These are phyloP conservation scores for Amniculicola lignicola DNA, from an alignment of 495 filamentous ascomycete genomes.

Conservation along the genomic window DNA sequence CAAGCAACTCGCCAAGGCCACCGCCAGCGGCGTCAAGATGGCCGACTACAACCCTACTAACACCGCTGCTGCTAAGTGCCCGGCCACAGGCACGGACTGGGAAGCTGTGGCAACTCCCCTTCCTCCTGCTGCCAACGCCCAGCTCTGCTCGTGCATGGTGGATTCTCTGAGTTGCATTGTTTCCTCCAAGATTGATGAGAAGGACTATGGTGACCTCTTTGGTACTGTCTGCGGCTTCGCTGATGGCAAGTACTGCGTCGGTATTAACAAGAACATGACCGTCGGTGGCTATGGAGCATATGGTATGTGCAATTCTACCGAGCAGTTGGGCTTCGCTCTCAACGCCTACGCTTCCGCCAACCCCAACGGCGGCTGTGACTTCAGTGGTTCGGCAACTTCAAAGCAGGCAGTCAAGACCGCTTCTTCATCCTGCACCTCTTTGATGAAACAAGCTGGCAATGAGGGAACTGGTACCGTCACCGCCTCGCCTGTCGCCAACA, in stretches of 20 bases:
- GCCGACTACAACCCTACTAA: constrained; percentile 74
- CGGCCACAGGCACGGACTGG: constrained; percentile 63
- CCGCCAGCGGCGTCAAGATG: constrained; percentile 63
- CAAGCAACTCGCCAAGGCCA: constrained; percentile 62
- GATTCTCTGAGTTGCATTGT: constrained; percentile 67
- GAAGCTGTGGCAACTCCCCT: constrained; percentile 59
- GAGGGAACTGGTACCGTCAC: constrained; percentile 63
- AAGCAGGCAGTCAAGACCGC: constrained; percentile 42
- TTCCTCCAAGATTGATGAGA: constrained; percentile 45
- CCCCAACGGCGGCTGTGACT: constrained; percentile 65
- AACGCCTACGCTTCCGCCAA: constrained; percentile 72
- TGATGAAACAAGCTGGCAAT: constrained; percentile 60
- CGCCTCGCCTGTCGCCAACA: constrained; percentile 37
- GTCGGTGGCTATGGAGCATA: constrained; percentile 82
- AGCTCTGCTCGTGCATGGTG: constrained; percentile 81
- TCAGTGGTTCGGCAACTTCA: constrained; percentile 60
- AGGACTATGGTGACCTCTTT: constrained; percentile 66
- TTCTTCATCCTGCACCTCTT: constrained; percentile 51
- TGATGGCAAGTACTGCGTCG: constrained; percentile 57
- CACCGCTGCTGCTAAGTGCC: constrained; percentile 68
- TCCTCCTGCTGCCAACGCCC: constrained; percentile 72
- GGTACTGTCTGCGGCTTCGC: constrained; percentile 63
- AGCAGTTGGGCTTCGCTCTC: constrained; percentile 78
- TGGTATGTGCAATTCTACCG: constrained; percentile 75
- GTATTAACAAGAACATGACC: constrained; percentile 66